Evolutionary conservation across 2,329 filamentous ascomycete genomes (phyloP).

Genomic region (Diaporthe destruens): DNA sequence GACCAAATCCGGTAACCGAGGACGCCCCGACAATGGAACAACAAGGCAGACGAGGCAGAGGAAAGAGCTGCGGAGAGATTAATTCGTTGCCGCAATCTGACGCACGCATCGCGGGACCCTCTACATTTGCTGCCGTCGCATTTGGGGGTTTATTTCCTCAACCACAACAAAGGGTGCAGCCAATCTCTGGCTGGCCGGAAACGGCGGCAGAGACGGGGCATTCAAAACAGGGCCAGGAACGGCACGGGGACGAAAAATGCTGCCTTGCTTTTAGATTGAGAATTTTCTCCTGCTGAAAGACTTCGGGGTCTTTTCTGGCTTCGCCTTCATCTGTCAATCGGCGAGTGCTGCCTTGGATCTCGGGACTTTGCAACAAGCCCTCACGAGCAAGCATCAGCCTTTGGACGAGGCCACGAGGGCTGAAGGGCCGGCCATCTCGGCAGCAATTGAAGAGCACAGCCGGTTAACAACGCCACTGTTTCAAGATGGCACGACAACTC

Average conservation of each 20-base stretch:
- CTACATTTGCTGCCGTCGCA: too few species aligned
- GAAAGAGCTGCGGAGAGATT: background rate
- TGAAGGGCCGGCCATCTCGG: background rate
- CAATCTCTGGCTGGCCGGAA: slow-evolving; percentile 27
- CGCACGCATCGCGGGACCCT: background rate
- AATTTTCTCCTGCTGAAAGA: background rate
- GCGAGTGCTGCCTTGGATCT: background rate
- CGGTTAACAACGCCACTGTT: background rate
- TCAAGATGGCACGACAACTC: background rate
- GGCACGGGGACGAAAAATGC: slow-evolving; percentile 21
- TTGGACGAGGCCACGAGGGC: background rate
- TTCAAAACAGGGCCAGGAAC: slow-evolving; percentile 3
- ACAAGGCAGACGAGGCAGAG: background rate
- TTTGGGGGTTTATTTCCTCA: too few species aligned
- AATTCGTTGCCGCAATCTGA: background rate
- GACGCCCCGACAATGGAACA: background rate
- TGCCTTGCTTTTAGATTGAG: background rate
- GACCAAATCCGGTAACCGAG: background rate
- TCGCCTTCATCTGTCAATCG: background rate
- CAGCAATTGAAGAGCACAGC: background rate
- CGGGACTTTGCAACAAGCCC: background rate
- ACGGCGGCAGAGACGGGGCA: slow-evolving; percentile 12
- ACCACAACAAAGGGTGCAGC: slow-evolving; percentile 22
- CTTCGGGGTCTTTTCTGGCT: background rate
- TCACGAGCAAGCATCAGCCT: background rate